Conservation (phyloP, 768 basidiomycete genomes). For the Strobilomyces echinocephalus region DNA sequence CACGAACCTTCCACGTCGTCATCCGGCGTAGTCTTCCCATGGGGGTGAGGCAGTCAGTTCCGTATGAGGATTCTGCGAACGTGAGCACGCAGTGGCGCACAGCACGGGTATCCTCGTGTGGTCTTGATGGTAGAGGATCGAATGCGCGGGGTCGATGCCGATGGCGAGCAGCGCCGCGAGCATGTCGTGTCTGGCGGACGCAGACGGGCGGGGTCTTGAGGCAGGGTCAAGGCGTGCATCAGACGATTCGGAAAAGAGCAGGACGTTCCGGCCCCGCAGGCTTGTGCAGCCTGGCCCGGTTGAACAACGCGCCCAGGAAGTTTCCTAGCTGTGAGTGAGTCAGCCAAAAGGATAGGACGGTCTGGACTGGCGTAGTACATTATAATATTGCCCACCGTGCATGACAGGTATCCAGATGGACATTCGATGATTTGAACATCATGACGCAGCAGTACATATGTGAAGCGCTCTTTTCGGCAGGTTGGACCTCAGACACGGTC, state of each 20-base stretch:
- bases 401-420: too few relatives aligned
- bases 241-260: constrained; percentile 87
- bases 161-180: constrained; percentile 79
- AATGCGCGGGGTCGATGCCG: constrained; percentile 74
- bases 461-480: too few relatives aligned
- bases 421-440: too few relatives aligned
- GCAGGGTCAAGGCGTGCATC: constrained; percentile 93
- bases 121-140: constrained; percentile 72
- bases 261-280: constrained; percentile 50
- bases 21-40: constrained; percentile 55
- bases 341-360: neutral
- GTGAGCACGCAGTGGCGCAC: too few relatives aligned
- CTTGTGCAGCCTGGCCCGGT: constrained; percentile 82
- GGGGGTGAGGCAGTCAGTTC: constrained; percentile 83
- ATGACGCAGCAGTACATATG: too few relatives aligned
- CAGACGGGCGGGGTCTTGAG: constrained; percentile 71
- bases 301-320: constrained; percentile 83
- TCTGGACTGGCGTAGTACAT: constrained; percentile 27
- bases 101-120: too few relatives aligned
- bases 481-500: too few relatives aligned
- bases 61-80: constrained; percentile 71
- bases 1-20: constrained; percentile 62
- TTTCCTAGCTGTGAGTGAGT: constrained; percentile 76
- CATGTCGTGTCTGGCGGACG: constrained; percentile 65
- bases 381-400: too few relatives aligned